Base-by-base conservation (phyloP, 495 filamentous ascomycete species). In the Articulospora tetracladia region DNA sequence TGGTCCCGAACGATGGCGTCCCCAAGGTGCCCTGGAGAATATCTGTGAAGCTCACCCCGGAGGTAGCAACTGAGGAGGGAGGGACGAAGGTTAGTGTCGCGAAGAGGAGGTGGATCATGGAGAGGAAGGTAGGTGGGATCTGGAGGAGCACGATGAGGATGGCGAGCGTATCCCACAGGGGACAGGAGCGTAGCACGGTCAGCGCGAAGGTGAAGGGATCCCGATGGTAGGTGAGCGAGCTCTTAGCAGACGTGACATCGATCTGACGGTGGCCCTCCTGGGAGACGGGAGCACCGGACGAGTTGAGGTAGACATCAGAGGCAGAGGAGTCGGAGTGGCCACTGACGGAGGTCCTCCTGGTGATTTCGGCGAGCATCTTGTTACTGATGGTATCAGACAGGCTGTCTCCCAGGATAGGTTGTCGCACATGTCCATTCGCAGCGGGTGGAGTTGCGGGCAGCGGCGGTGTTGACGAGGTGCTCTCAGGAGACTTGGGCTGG, bases 101-200 rank as follows among this genome's bases (percentile, higher is more conserved):
- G 77, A 96, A 99, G 62, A 98, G 82, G 68, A 92, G 86, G 69
- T 99, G 95, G 70, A 96, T 90, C 69, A 91, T 77, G 55, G 92
- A 92, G 60, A 98, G 81, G 57, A 96, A 84, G 66, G 92, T 90
- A 24, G 93, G 90, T 25, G 95, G 93, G n/a, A 97, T 84, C 72
- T 97, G 94, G 68, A 99, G 86, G 57, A 99, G 84, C 70, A 99
- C 88, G 72, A 99, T 97, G 70, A 99, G 81, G 70, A 99, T 96
- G 68, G 94, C 93, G 74, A 99, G 90, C 57, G 94, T 97, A 77
- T 99, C 94, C 73, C 90, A 86, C 63, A 97, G 85, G 24, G 94
- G 94, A 68, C 92, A 96, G 25, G 91, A 92, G 62, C 83, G 82
- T 62, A 98, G 84, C 60, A 98, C 94, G 44, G 93, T 97, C 61